Evolutionary conservation across 2,329 filamentous ascomycete species (phyloP), one percentile per base, ranked within the genome.

Genomic region (Teratosphaeria epicoccoides): DNA sequence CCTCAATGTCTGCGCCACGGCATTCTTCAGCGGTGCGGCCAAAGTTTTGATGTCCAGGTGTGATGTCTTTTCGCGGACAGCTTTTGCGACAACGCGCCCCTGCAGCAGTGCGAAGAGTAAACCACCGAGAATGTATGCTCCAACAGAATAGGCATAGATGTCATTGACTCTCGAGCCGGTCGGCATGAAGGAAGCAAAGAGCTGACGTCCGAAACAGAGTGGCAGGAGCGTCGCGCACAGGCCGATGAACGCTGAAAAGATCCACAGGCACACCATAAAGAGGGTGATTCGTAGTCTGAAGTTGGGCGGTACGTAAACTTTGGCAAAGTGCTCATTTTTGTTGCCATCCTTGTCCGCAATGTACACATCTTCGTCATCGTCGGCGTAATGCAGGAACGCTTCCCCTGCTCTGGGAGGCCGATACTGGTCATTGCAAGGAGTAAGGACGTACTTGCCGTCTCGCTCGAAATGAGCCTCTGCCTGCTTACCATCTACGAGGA

Each of bases 341-440:
- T 67, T 58, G 58, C 58, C 65, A 17, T 59, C 59, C 50, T 57
- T 66, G 60, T 61, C 65, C 3, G 56, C 62, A 54, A 62, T 63
- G 46, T 61, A 62, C 5, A 68, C 64, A 24, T 74, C 70, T 43
- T 81, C 73, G 54, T 89, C 85, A 24, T 82, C 69, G 49, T 86
- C 80, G 10, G 79, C 76, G 24, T 28, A 85, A 48, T 87, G 80
- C 17, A 95, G 72, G 63, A 98, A 97, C 3, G 95, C 90, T 14
- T 76, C 73, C 46, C 78, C 79, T 37, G 87, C 87, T 68, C 94
- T 95, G 3, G 89, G 87, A 29, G 97, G 90, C 63, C 94, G 88
- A 58, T 96, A 87, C 66, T 95, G 89, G 67, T 98, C 93, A 1
- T 89, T 95, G 17, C 88, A 90, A 10, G 93, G 93, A n/a, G 89